A percentile compares a stretch with the other conserved stretches of the same genome.
Evolutionary conservation across 2,329 filamentous ascomycete species (phyloP).

Genomic region (Metarhizium sp.): DNA sequence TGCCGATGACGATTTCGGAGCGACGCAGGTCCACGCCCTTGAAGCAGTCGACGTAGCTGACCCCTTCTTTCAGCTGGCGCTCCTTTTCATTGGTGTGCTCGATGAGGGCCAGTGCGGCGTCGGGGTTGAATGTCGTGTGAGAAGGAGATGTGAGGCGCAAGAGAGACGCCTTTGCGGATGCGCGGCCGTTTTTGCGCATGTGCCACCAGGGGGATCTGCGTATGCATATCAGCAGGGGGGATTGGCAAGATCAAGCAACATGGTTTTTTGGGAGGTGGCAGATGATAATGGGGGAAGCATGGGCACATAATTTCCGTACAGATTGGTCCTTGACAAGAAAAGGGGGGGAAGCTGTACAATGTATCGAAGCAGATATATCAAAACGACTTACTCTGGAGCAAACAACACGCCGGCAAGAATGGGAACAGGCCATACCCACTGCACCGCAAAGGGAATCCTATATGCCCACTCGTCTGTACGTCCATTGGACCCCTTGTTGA

Average conservation of each 20-base stretch:
- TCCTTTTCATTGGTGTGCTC: constrained; percentile 43
- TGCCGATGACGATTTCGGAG: constrained; percentile 40
- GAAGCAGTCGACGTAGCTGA: constrained; percentile 42
- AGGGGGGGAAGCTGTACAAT: no score
- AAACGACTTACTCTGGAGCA: constrained; percentile 32
- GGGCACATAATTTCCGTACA: no score
- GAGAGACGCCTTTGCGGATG: constrained; percentile 30
- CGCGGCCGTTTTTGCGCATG: constrained; percentile 32
- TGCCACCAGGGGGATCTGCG: constrained; percentile 39
- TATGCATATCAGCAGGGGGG: no score
- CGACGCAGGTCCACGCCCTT: constrained; percentile 39
- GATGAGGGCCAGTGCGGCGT: constrained; percentile 44
- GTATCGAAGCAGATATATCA: no score
- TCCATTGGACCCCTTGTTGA: constrained; percentile 32
- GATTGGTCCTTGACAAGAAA: no score
- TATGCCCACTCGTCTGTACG: constrained; percentile 37
- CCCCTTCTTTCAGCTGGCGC: constrained; percentile 30
- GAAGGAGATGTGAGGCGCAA: constrained; percentile 30
- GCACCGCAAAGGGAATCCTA: constrained; percentile 39
- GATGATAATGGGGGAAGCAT: no score
- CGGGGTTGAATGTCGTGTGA: constrained; percentile 30
- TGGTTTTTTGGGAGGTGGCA: no score
- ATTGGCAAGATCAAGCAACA: no score
- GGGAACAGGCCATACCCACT: constrained; percentile 43
- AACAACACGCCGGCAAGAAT: constrained; percentile 34